phyloP scores from a whole-genome alignment of 1,284 basidiomycete genomes.

The Trametes hirsuta region DNA sequence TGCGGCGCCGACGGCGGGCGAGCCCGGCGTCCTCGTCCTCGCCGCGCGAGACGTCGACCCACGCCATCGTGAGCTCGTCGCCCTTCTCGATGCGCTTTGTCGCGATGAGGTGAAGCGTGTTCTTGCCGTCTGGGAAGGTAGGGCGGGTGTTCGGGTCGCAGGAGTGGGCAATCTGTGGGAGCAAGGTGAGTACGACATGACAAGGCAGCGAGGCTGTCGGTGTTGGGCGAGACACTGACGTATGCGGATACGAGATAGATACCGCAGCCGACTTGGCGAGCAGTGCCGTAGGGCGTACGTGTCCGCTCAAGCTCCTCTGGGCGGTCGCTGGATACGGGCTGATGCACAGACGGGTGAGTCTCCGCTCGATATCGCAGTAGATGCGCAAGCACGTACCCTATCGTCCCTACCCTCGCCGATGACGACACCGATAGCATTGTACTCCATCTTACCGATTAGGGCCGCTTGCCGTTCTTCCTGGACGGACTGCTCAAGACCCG shows the following conservation, averaged over 20 bases:
- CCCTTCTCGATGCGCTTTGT: constrained; percentile 66
- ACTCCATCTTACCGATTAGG: constrained; percentile 71
- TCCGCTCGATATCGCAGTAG: neutral
- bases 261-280: constrained; percentile 72
- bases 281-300: constrained; percentile 72
- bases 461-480: constrained; percentile 63
- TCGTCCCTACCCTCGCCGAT: constrained; percentile 67
- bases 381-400: constrained; percentile 49
- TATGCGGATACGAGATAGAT: constrained; percentile 79
- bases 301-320: constrained; percentile 74
- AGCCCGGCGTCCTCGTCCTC: constrained; percentile 54
- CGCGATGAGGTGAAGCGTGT: constrained; percentile 70
- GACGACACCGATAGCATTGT: constrained; percentile 75
- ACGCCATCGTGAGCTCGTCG: constrained; percentile 75
- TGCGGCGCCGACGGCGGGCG: constrained; percentile 63
- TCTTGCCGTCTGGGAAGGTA: constrained; percentile 61
- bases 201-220: neutral
- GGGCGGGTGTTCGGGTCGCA: constrained; percentile 68
- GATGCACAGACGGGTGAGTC: neutral
- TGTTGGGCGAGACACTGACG: constrained; percentile 40
- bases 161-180: constrained; percentile 62
- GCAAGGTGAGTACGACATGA: neutral
- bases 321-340: constrained; percentile 54
- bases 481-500: constrained; percentile 71
- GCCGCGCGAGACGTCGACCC: constrained; percentile 64